Base-by-base conservation (phyloP, 2,329 filamentous ascomycete genomes). In the Stemphylium beticola region DNA sequence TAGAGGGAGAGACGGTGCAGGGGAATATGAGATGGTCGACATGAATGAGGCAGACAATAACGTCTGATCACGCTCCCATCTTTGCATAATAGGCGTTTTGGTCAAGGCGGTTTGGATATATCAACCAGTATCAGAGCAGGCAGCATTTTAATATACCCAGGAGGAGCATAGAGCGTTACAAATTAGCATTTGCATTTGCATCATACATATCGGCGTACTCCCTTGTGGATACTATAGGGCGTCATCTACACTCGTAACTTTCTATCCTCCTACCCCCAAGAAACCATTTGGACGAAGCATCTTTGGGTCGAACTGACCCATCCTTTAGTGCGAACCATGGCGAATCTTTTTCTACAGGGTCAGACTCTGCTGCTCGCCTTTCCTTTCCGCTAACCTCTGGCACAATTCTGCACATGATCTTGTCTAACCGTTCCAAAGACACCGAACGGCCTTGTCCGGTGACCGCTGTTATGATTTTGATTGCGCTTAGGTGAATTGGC, bases 11-110 rank as follows among this genome's bases (percentile, higher is more conserved):
- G 79, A 81, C 58, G 79, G 78, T 2, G 77, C 72, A 15, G 80
- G 77, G 3, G 73, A 76, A 43, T 82, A 82, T 55, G 79, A 81
- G 55, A 79, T 81, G 79, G 77, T 79, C 12, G 69, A 69, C 20
- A 77, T 81, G 75, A 62, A 62, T 46, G 74, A 76, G 37, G 64
- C 66, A 33, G 73, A 72, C 54, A 73, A 72, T 51, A 71, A 64
- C 31, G 68, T 75, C 17, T 75, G 68, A 74, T 54, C 47, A 40
- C 17, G 15, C 41, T 38, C 37, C 45, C 37, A 34, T n/a, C 34
- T 47, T 54, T 66, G 69, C 71, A 73, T 74, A 65, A 59, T 58
- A 58, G 58, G 67, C 49, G 49, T 52, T 55, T 52, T 65, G 66
- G 64, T 67, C 67, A 53, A 20, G 26, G 49, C 51, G 40, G 42